Conservation (phyloP, 2,329 filamentous ascomycete genomes). For the Alternaria angustiovoidea region DNA sequence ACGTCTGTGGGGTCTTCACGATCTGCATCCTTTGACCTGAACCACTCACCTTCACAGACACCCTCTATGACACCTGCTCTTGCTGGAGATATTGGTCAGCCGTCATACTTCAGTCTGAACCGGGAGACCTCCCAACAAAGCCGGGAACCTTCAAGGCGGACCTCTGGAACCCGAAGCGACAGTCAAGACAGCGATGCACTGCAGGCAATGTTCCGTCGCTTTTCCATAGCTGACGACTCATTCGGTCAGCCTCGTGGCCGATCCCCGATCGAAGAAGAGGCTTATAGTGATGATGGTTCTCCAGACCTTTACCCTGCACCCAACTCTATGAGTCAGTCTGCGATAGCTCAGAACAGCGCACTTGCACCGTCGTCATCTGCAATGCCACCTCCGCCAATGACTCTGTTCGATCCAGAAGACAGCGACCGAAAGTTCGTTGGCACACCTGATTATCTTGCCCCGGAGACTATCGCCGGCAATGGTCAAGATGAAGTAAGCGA, state of each 20-base stretch:
- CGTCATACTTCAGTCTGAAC: conserved; percentile 89
- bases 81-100: conserved; percentile 73
- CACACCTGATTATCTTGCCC: conserved; percentile 95
- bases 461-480: conserved; percentile 93
- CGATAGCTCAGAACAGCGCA: conserved; percentile 62
- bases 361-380: conserved; percentile 69
- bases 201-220: conserved; percentile 80
- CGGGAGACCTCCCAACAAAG: conserved; percentile 63
- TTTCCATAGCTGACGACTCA: conserved; percentile 61
- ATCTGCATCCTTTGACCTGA: conserved; percentile 90
- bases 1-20: conserved; percentile 88
- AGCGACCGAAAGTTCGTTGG: conserved; percentile 93
- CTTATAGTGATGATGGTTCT: conserved; percentile 75
- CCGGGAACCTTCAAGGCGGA: conserved; percentile 70
- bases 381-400: conserved; percentile 90
- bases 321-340: conserved; percentile 61
- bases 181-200: conserved; percentile 90
- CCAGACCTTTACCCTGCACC: conserved; percentile 78
- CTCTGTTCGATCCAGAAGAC: conserved; percentile 93
- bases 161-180: conserved; percentile 87
- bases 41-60: conserved; percentile 82
- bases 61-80: conserved; percentile 86
- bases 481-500: conserved; percentile 98
- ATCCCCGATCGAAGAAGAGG: conserved; percentile 77
- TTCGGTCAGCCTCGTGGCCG: conserved; percentile 54